These are phyloP conservation scores for Penicillium sp. DNA, from an alignment of 2,329 filamentous ascomycete genomes.

Conservation along the genomic window DNA sequence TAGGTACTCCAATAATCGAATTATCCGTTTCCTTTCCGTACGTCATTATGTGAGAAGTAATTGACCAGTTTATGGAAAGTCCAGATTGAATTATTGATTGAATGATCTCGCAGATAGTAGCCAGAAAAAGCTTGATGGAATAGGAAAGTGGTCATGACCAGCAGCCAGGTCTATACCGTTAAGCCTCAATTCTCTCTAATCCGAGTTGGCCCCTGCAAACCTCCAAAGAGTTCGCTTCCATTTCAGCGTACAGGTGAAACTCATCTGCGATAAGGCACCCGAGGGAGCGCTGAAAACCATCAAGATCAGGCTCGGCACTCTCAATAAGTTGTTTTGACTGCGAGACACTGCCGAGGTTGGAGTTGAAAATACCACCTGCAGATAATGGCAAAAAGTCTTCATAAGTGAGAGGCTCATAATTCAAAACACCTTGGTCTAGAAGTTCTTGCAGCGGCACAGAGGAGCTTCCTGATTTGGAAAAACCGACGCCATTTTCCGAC, in stretches of 20 bases:
- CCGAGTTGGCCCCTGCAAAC: slow-evolving; percentile 19
- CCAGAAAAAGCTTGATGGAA: not conserved
- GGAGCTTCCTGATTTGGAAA: not conserved
- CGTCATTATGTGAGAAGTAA: not conserved
- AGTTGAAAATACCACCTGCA: slow-evolving; percentile 54
- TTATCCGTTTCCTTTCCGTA: not conserved
- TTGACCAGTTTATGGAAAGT: not conserved
- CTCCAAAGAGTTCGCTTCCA: slow-evolving; percentile 26
- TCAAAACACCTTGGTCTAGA: slow-evolving; percentile 34
- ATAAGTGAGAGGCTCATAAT: slow-evolving; percentile 50
- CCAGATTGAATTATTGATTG: not conserved
- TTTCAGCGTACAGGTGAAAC: slow-evolving; percentile 28
- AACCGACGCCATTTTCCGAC: not conserved
- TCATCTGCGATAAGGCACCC: slow-evolving; percentile 24
- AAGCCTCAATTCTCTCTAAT: slow-evolving; percentile 5
- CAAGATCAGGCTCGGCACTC: slow-evolving; percentile 26
- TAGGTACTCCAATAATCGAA: too few species aligned
- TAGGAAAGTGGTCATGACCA: not conserved
- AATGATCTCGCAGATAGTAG: not conserved
- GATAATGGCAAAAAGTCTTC: slow-evolving; percentile 58
- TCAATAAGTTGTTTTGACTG: slow-evolving; percentile 25
- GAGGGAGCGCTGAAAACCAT: slow-evolving; percentile 27
- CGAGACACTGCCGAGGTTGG: slow-evolving; percentile 37
- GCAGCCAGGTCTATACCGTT: not conserved
- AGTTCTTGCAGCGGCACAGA: slow-evolving; percentile 29